Evolutionary conservation across 495 filamentous ascomycete species (phyloP), one percentile per base, ranked within the genome.

Genomic region (Xylaria telfairii): DNA sequence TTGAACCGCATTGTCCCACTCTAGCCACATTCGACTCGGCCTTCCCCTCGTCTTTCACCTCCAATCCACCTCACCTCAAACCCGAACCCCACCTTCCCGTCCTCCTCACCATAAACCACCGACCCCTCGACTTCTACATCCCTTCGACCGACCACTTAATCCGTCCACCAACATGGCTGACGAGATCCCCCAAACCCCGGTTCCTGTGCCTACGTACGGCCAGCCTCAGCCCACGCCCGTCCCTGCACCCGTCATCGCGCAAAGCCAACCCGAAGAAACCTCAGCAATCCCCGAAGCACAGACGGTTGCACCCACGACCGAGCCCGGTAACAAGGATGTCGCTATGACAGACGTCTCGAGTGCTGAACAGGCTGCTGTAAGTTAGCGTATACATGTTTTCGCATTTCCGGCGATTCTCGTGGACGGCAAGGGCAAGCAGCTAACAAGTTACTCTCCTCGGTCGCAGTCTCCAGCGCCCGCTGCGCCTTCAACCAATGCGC

Each of bases 401-500:
- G 12, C 37, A 54, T 15, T 37, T n/a, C 54, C 4, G 19, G 17
- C 24, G 12, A 60, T 15, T 28, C 28, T 32, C n/a, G 46, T 51
- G 13, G 7, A 60, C 67, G 73, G n/a, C 73, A 68, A 59, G 68
- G 71, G 51, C 70, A 71, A n/a, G 68, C 49, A 72, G 68, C 71
- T 74, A 73, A 60, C 76, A 21, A 3, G 54, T 51, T 49, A 21
- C 53, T 49, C 72, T 51, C 65, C 63, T 46, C 63, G 63, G 21
- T 28, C 57, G 54, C 72, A 72, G 68, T 73, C 72, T 13, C 78
- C 75, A 34, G 75, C 63, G 39, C 71, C 79, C 56, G 67, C 75
- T 30, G 79, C 63, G 32, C 28, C 63, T 21, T 53, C 78, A 77
- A 77, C 73, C 80, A 83, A 64, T 68, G 73, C 78, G 12, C 75